Base-by-base conservation (phyloP, 2,329 filamentous ascomycete species). In the Iodosphaeria phyllophila region DNA sequence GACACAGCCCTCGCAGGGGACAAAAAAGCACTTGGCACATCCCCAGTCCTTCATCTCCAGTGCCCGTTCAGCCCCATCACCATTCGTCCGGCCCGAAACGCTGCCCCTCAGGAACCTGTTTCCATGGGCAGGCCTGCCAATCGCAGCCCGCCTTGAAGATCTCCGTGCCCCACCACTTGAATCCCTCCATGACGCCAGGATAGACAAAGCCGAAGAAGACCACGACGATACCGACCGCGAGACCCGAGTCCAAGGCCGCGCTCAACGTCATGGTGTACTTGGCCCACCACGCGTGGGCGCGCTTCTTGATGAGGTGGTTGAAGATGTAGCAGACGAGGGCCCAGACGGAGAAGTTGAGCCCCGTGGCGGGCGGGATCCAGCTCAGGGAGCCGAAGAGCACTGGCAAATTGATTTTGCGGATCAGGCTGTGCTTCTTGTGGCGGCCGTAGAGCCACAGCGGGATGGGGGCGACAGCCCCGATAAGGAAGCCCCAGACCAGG, bases 181-280 rank as follows among this genome's bases (percentile, higher is more conserved):
- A 83, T 15, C 60, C 58, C 19, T 67, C 61, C 55, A 74, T 75
- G 56, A 61, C 67, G 0, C 77, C 77, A 0, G 80, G 75, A 42
- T 83, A 86, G n/a, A 89, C 63, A 35, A 91, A 76, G 1, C 71
- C 77, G 39, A 92, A 86, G 44, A 91, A 91, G 14, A 89, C 72
- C 4, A 86, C 64, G 7, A 91, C 71, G 18, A 89, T 73, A 15
- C 77, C 77, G 39, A 84, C 78, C 1, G 82, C 80, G 12, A 91
- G 54, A 1, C 80, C 79, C 1, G 75, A 83, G 43, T 91, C 82
- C 28, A 91, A 58, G 2, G 78, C 82, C 0, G 80, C 80, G 29
- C 74, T 80, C 26, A 91, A 56, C 4, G 79, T 84, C 78, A 91
- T 89, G 20, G 78, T 86, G 46, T 91, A 91, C 49, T 91, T 89